Evolutionary conservation across 257 asterid species (phyloP).

Genomic region (Plectranthus barbatus): DNA sequence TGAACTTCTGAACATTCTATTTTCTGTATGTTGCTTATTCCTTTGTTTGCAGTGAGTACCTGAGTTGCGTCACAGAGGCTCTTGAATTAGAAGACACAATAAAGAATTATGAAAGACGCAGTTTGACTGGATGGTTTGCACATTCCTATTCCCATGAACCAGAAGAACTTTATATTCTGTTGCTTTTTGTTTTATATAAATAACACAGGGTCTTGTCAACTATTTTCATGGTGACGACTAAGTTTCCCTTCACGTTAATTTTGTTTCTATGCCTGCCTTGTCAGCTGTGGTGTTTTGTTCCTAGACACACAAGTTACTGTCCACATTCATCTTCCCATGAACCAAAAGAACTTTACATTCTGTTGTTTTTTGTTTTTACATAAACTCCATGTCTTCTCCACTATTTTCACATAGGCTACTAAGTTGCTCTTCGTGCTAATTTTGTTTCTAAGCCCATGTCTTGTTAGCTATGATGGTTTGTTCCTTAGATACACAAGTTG

Average conservation of each 20-base stretch:
- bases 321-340: constrained; percentile 24
- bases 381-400: too few species aligned
- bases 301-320: constrained; percentile 62
- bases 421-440: constrained; percentile 1
- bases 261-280: constrained; percentile 79
- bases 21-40: constrained; percentile 33
- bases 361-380: constrained; percentile 4
- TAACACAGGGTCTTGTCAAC: constrained; percentile 17
- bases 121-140: constrained; percentile 84
- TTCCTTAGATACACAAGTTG: neutral
- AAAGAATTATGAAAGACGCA: constrained; percentile 81
- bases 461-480: neutral
- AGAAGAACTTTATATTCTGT: neutral
- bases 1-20: neutral
- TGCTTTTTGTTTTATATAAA: constrained; percentile 11
- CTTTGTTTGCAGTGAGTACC: constrained; percentile 72
- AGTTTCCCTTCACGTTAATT: constrained; percentile 1
- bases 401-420: too few species aligned
- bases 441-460: constrained; percentile 1
- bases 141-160: constrained; percentile 13
- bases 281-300: constrained; percentile 86
- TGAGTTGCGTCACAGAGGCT: constrained; percentile 84
- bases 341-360: neutral
- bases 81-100: constrained; percentile 94
- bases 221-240: constrained; percentile 7